Conservation (phyloP, 83 land plant species). For the Thuja plicata region DNA sequence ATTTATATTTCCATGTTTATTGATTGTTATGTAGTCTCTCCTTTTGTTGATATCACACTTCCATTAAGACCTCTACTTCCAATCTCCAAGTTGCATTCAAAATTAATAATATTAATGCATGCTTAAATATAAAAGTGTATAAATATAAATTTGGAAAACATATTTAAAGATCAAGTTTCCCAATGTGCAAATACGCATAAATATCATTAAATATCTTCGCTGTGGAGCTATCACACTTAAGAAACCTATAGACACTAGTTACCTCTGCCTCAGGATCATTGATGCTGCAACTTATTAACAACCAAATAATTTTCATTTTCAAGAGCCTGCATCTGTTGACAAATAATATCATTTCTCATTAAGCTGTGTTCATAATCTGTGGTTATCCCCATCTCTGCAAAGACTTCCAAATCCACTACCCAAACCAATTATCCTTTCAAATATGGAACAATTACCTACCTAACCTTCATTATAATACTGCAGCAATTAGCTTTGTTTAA, state of each 20-base stretch:
- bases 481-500: not conserved
- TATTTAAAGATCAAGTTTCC: not conserved
- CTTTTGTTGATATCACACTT: too few relatives aligned
- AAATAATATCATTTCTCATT: not conserved
- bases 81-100: too few relatives aligned
- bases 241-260: not conserved
- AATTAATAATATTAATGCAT: too few relatives aligned
- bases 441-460: not conserved
- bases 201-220: not conserved
- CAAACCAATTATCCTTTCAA: not conserved
- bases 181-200: not conserved
- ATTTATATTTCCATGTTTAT: too few relatives aligned
- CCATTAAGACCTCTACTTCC: too few relatives aligned
- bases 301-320: not conserved
- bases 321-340: not conserved
- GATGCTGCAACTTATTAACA: not conserved
- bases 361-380: not conserved
- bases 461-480: not conserved
- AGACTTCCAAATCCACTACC: not conserved
- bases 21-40: too few relatives aligned
- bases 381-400: not conserved
- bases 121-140: not conserved
- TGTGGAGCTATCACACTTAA: not conserved
- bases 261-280: not conserved
- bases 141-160: not conserved